Evolutionary conservation across 805 yeast species (phyloP), one percentile per base, ranked within the genome.

Genomic region (Wickerhamiella galacta): DNA sequence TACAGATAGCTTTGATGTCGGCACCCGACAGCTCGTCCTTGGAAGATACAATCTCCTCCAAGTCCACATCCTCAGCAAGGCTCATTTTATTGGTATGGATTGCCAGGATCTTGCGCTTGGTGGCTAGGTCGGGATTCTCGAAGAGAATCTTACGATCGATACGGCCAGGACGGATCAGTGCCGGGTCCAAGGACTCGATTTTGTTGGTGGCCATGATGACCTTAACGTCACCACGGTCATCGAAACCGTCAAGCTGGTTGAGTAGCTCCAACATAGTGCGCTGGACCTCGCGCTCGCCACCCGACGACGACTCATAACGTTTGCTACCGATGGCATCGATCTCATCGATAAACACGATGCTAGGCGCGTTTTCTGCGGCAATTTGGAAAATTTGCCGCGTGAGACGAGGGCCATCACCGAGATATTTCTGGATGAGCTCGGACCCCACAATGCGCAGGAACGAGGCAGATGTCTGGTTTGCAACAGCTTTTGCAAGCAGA

Each of bases 281-380:
- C 62, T 87, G 96, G 42, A 87, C 81, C 60, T 87, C 96, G 46
- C 94, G 71, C 60, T 87, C 96, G 52, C 96, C 96, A 28, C 96
- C 95, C 15, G 93, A 76, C 5, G 76, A 64, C 15, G 64, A 76
- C 39, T 87, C 95, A 56, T 87, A 85, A 57, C 99, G 75, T 56
- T 87, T 87, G n/a, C 93, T 79, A 58, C 98, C 99, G 53, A 90
- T 90, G 28, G 99, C 96, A 59, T 90, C 98, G 51, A 90, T 87
- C 62, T 90, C 98, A 61, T 90, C 98, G 44, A 90, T 90, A 51
- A 90, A 90, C 23, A 90, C 95, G 60, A 90, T 90, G n/a, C 94
- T 75, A 24, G 98, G 98, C 0, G 98, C 95, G 56, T 83, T 76
- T 43, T 90, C 98, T 17, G 85, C 90, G 2, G 98, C 98, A 30